Conservation (phyloP, 2,329 filamentous ascomycete species). For the Clarireedia sp. region DNA sequence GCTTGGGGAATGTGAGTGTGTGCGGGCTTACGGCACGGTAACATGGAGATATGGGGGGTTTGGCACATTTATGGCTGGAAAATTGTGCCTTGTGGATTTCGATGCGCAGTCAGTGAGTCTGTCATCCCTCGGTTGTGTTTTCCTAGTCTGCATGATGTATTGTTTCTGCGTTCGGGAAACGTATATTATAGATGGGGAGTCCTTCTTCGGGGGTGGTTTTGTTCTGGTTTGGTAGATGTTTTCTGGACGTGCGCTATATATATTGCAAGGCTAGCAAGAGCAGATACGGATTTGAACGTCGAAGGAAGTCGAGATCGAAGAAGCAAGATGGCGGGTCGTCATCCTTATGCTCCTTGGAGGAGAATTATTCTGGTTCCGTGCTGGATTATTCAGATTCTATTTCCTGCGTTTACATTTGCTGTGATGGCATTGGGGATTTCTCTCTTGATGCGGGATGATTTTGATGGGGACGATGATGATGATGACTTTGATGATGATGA, state of each 20-base stretch:
- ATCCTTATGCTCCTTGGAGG: conserved; percentile 9
- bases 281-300: neutral
- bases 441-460: neutral
- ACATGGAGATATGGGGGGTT: too few relatives aligned
- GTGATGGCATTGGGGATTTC: neutral
- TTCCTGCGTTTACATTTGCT: neutral
- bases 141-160: neutral
- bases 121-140: too few relatives aligned
- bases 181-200: neutral
- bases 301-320: neutral
- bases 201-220: too few relatives aligned
- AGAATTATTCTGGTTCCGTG: conserved; percentile 4
- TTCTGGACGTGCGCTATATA: too few relatives aligned
- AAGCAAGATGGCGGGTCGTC: conserved; percentile 1
- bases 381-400: conserved; percentile 3
- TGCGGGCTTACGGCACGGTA: too few relatives aligned
- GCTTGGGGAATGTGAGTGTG: neutral
- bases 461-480: neutral
- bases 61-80: neutral
- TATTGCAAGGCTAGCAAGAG: too few relatives aligned
- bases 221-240: too few relatives aligned
- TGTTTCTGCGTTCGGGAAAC: neutral
- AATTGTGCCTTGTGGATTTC: neutral
- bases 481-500: neutral
- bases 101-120: neutral